Conservation (phyloP, 768 basidiomycete species). For the Trametes maxima region DNA sequence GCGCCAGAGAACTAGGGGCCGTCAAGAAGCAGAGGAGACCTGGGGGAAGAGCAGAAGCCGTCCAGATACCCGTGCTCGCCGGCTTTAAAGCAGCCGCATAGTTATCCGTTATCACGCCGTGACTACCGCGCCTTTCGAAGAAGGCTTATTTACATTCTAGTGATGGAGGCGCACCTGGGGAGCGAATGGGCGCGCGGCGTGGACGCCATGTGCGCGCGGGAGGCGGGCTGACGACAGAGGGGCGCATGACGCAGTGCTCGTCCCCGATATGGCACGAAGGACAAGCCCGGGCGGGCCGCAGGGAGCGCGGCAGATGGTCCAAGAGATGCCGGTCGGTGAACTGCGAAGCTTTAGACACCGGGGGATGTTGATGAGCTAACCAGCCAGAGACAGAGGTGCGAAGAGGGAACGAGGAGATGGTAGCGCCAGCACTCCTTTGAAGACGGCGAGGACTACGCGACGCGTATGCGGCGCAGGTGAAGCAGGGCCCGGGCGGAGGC, state of each 20-base stretch:
- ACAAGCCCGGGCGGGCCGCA: neutral
- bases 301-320: neutral
- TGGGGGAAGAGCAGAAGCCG: neutral
- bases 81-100: neutral
- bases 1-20: neutral
- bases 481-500: too few species aligned
- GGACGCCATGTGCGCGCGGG: neutral
- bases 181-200: neutral
- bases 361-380: too few species aligned
- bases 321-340: neutral
- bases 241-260: conserved; percentile 12
- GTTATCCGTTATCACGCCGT: neutral
- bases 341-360: too few species aligned
- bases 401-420: too few species aligned
- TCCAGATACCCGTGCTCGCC: neutral
- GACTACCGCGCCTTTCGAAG: neutral
- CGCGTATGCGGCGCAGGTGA: too few species aligned
- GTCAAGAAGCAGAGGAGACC: neutral
- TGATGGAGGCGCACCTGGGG: neutral
- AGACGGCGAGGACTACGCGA: too few species aligned
- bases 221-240: neutral
- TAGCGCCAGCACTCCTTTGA: too few species aligned
- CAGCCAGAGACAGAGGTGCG: too few species aligned
- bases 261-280: conserved; percentile 1
- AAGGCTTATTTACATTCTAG: neutral